These are phyloP conservation scores for Thermothelomyces thermophilus DNA, from an alignment of 2,329 filamentous ascomycete species.

Conservation along the genomic window DNA sequence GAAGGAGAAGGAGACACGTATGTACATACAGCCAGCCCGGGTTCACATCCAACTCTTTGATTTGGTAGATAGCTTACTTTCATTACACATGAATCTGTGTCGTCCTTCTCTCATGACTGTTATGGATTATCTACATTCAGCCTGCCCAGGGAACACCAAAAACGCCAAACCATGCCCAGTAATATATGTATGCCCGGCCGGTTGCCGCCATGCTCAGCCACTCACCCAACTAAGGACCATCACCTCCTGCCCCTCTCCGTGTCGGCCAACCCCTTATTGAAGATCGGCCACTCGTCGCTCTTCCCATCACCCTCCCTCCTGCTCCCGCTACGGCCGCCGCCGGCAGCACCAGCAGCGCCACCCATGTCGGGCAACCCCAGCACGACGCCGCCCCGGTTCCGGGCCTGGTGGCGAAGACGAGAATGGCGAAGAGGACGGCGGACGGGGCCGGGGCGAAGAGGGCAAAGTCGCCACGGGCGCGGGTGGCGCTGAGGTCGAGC, in stretches of 20 bases:
- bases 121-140: no score
- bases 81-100: no score
- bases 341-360: neutral
- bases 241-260: neutral
- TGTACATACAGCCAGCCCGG: no score
- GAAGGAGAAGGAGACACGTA: no score
- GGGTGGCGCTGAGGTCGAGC: constrained; percentile 31
- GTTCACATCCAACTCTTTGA: no score
- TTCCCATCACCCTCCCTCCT: constrained; percentile 2
- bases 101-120: no score
- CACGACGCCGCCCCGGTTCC: neutral
- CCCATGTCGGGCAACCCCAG: neutral
- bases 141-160: no score
- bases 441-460: constrained; percentile 36
- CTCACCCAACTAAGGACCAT: neutral
- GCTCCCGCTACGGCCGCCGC: neutral
- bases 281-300: constrained; percentile 16
- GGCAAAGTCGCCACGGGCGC: constrained; percentile 29
- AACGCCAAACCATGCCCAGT: neutral
- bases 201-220: neutral
- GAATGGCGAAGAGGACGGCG: constrained; percentile 31
- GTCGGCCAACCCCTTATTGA: neutral
- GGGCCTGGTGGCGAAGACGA: constrained; percentile 35
- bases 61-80: no score
- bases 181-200: no score